phyloP scores from a whole-genome alignment of 1,139 yeast species.

The Geotrichum klebahnii region DNA sequence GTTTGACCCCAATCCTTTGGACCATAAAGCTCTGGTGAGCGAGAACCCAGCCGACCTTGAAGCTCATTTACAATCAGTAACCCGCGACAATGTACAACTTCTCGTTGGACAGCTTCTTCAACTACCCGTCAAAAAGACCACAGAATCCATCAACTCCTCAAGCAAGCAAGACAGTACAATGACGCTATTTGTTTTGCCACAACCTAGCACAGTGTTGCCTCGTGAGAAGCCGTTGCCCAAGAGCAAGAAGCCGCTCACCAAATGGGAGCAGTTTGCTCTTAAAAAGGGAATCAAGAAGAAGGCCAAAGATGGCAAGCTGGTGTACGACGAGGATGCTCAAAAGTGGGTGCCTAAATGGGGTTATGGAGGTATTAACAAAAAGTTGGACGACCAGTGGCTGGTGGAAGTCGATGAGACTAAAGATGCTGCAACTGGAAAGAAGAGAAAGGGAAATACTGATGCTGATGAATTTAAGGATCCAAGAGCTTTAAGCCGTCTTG shows the following conservation, averaged over 20 bases:
- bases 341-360: conserved; percentile 99
- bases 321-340: conserved; percentile 80
- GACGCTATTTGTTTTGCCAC: conserved; percentile 82
- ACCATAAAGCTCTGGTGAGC: conserved; percentile 67
- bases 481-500: conserved; percentile 70
- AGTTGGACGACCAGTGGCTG: conserved; percentile 85
- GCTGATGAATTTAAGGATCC: conserved; percentile 83
- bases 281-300: conserved; percentile 91
- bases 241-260: conserved; percentile 83
- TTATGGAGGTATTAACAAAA: conserved; percentile 86
- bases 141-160: conserved; percentile 55
- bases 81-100: conserved; percentile 91
- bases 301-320: conserved; percentile 85
- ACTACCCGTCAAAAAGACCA: conserved; percentile 79
- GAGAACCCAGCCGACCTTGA: conserved; percentile 56
- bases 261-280: conserved; percentile 95
- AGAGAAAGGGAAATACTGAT: conserved; percentile 41
- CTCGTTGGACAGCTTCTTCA: conserved; percentile 85
- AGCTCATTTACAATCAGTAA: conserved; percentile 56
- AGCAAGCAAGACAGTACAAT: conserved; percentile 67
- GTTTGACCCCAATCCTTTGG: conserved; percentile 74
- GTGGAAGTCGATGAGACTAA: conserved; percentile 85
- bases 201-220: conserved; percentile 76
- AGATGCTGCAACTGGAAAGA: conserved; percentile 34
- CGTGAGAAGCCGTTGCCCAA: conserved; percentile 95